Conservation (phyloP, 345 rosid species). For the Melaleuca quinquenervia region DNA sequence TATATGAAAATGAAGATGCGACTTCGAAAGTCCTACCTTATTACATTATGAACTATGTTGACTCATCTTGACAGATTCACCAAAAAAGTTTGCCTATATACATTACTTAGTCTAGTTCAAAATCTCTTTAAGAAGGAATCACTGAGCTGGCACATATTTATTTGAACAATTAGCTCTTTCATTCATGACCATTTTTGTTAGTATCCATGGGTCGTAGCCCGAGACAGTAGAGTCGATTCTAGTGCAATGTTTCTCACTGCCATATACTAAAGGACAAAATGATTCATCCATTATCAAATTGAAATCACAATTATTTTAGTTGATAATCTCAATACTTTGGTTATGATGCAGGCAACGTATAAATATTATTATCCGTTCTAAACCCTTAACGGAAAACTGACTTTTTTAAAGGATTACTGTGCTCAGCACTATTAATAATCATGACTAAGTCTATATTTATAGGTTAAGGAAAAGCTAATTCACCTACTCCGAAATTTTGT, state of each 20-base stretch:
- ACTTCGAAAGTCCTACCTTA: not conserved
- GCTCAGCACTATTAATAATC: accelerated
- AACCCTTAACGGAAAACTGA: not conserved
- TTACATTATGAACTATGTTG: not conserved
- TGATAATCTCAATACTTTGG: accelerated
- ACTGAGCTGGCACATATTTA: not conserved
- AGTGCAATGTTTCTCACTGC: not conserved
- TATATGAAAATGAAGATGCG: not conserved
- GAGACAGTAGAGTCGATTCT: not conserved
- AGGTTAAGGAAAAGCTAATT: not conserved
- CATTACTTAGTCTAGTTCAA: not conserved
- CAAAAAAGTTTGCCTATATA: not conserved
- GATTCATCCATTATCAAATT: not conserved
- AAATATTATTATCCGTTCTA: not conserved
- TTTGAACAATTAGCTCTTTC: not conserved
- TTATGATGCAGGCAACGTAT: not conserved
- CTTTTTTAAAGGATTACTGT: not conserved
- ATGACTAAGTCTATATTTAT: not conserved
- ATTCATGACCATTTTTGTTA: not conserved
- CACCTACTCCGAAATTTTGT: not conserved
- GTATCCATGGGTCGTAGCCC: not conserved
- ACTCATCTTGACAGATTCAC: not conserved
- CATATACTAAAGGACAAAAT: not conserved
- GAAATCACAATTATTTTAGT: not conserved
- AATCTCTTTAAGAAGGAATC: not conserved